phyloP scores from a whole-genome alignment of 2,329 filamentous ascomycete species.

The Fusarium metavorans region DNA sequence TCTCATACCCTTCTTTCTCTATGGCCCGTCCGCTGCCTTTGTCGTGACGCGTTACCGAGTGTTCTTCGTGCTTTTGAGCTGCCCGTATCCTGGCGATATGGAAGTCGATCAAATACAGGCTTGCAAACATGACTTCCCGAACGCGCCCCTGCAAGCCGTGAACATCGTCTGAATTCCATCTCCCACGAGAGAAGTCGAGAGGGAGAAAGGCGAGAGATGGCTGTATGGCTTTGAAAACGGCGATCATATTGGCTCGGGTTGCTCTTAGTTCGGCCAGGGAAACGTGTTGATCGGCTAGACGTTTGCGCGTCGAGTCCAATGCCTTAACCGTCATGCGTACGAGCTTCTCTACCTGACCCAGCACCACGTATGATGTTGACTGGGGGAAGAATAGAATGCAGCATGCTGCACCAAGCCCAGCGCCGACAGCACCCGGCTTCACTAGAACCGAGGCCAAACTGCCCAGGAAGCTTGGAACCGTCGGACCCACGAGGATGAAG shows the following conservation, averaged over 20 bases:
- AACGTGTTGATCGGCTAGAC: conserved; percentile 33
- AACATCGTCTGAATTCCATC: conserved; percentile 60
- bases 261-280: conserved; percentile 48
- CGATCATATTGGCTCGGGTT: conserved; percentile 46
- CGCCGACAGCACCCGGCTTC: conserved; percentile 59
- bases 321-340: conserved; percentile 48
- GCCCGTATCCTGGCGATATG: conserved; percentile 51
- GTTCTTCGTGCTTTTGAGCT: conserved; percentile 34
- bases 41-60: background rate
- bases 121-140: conserved; percentile 50
- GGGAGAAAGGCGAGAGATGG: conserved; percentile 58
- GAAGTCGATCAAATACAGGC: conserved; percentile 56
- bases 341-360: conserved; percentile 50
- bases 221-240: conserved; percentile 52
- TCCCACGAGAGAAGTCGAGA: conserved; percentile 59
- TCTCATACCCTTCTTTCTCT: conserved; percentile 25
- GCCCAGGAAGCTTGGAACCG: conserved; percentile 39
- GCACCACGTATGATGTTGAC: conserved; percentile 59
- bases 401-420: conserved; percentile 58
- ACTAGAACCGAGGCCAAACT: conserved; percentile 50
- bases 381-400: conserved; percentile 61
- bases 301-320: conserved; percentile 45
- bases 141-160: conserved; percentile 51
- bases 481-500: conserved; percentile 58
- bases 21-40: background rate